Evolutionary conservation across 2,329 filamentous ascomycete species (phyloP), one percentile per base, ranked within the genome.

Genomic region (Colletotrichum godetiae): DNA sequence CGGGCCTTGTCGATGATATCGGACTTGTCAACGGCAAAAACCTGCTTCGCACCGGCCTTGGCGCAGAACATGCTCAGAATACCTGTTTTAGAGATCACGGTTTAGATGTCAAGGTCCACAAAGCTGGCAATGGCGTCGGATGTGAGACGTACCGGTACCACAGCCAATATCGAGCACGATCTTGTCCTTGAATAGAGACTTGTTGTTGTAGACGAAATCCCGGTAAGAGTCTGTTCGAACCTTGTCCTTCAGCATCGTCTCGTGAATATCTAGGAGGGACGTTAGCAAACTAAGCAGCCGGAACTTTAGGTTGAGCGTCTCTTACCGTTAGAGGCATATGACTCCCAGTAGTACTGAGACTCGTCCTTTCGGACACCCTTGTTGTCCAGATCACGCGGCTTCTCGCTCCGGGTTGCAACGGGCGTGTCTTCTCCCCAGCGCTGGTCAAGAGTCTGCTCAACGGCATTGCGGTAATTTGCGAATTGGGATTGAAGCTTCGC

Each of bases 11-110:
- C 87, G 78, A 98, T 95, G 80, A 98, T 98, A 77, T 92, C 92
- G 4, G 94, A 97, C 80, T 97, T 97, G 83, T 98, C 95, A 10
- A 98, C 95, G 4, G 95, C 95, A 81, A 97, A 92, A 67, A 98
- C 95, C 77, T 91, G 91, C 78, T 92, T 91, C 7, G 96, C 96
- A 52, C 95, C 96, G 19, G 95, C 96, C 81, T 93, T 94, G 67
- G 95, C 95, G 81, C 95, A 97, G 85, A 98, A 98, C 92, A 98
- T 95, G 79, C 93, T 96, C 15, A 98, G 86, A 76, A 98, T 98
- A 31, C 95, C 94, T 87, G 46, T 19, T 3, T 33, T 24, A 31
- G 31, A 37, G 10, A 46, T 46, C 24, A 52, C n/a, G 33, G 49
- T 42, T 63, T 49, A 49, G 42, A 49, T 49, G 5, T 22, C 8